Evolutionary conservation across 495 filamentous ascomycete species (phyloP).

Genomic region (Choiromyces venosus): DNA sequence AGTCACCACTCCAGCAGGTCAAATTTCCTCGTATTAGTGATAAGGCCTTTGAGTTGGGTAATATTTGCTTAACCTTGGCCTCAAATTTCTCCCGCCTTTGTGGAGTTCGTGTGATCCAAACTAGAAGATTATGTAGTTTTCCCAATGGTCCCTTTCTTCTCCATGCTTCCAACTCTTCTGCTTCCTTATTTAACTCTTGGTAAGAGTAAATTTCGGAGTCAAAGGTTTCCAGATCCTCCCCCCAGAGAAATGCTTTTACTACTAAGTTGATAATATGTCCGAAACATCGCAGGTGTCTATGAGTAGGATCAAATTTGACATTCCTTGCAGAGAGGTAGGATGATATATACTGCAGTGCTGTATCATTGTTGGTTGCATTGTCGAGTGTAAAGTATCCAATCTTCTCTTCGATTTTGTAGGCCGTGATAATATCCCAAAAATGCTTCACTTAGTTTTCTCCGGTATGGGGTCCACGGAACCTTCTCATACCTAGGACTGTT

Average conservation of each 20-base stretch:
- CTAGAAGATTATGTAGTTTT: constrained; percentile 24
- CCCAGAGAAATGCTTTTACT: constrained; percentile 26
- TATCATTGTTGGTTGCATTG: constrained; percentile 30
- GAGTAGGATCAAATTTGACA: constrained; percentile 19
- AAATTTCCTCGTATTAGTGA: constrained; percentile 9
- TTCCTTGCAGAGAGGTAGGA: neutral
- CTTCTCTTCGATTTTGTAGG: constrained; percentile 18
- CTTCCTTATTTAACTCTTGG: constrained; percentile 4
- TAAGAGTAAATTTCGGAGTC: no score
- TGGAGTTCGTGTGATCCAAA: constrained; percentile 6
- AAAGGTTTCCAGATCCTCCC: constrained; percentile 1
- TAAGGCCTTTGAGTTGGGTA: constrained; percentile 4
- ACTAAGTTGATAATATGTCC: constrained; percentile 28
- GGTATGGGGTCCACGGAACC: constrained; percentile 6
- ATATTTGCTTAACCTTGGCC: neutral
- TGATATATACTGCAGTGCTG: constrained; percentile 3
- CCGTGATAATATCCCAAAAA: constrained; percentile 13
- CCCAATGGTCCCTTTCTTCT: constrained; percentile 18
- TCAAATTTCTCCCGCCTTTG: constrained; percentile 15
- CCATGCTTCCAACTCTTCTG: constrained; percentile 10
- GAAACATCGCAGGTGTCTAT: constrained; percentile 13
- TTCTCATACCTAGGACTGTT: neutral
- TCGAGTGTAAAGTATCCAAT: constrained; percentile 30
- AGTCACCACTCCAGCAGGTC: constrained; percentile 22
- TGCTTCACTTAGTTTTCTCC: constrained; percentile 11